Base-by-base conservation (phyloP, 1,139 yeast genomes). In the Geotrichum fermentans region DNA sequence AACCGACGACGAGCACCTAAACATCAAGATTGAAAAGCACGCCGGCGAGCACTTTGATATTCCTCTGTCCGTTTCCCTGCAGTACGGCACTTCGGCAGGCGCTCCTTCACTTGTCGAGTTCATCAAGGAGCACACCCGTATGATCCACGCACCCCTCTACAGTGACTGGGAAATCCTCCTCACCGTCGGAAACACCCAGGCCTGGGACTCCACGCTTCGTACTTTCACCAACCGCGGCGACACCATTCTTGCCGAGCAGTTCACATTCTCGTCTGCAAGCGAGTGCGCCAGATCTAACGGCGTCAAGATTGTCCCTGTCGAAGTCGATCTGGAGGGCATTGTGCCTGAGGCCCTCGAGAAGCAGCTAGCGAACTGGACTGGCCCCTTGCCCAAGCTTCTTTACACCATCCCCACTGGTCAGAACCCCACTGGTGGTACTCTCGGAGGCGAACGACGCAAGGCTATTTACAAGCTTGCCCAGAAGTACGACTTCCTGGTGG, bases 371-470 rank as follows among this genome's bases (percentile, higher is more conserved):
- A 73, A 75, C 60, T 89, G 97, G 97, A 74, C 71, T 61, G 66
- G 80, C 67, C 64, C 84, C 74, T 78, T 75, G 66, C 95, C 95
- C 55, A 86, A 82, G 66, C 72, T 89, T 50, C 74, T 89, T 57
- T 89, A 89, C 76, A 82, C 90, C 41, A 86, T 89, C 59, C 82
- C 89, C 56, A 89, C 96, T 21, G 97, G 97, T 50, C 97, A 89
- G 72, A 89, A 89, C 74, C 97, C 97, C 52, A 88, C 96, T 30
- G 97, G 97, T 36, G 82, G 92, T 13, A 82, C 85, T 40, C 71
- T 89, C 59, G 73, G 82, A 47, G 69, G 63, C 16, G 89, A 82
- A 61, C 80, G 97, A 70, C 85, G 96, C 69, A 66, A 71, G 56
- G 77, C 73, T 45, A 76, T 89, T 55, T 88, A 88, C 69, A 72